Evolutionary conservation across 106 monocot species (phyloP).

Genomic region (Gastrodia elata): DNA sequence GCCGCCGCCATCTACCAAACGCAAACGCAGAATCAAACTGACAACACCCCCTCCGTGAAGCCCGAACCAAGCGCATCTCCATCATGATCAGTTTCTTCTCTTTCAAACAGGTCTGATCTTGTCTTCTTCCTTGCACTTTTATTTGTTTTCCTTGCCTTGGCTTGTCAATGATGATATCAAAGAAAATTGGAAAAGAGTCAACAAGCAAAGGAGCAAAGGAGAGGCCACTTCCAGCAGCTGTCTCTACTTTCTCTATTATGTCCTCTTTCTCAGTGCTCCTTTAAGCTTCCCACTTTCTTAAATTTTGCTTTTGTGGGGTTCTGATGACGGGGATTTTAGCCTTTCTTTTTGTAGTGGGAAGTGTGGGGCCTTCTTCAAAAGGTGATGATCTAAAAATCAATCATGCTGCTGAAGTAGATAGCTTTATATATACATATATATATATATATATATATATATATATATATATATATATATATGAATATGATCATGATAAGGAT

Average conservation of each 20-base stretch:
- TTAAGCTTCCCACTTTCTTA: slow-evolving; percentile 1
- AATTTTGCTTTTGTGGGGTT: slow-evolving; percentile 15
- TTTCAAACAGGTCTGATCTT: not conserved
- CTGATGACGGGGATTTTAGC: slow-evolving; percentile 32
- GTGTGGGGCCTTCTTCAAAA: too few relatives aligned
- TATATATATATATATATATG: too few relatives aligned
- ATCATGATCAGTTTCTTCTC: slow-evolving; percentile 5
- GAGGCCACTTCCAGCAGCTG: slow-evolving; percentile 19
- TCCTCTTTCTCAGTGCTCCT: slow-evolving; percentile 1
- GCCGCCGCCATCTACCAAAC: slow-evolving; percentile 41
- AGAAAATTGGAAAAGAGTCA: too few relatives aligned
- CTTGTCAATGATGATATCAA: slow-evolving; percentile 39
- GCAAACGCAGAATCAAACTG: slow-evolving; percentile 24
- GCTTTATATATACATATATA: too few relatives aligned
- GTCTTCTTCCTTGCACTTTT: slow-evolving; percentile 15
- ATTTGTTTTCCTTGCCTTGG: slow-evolving; percentile 18
- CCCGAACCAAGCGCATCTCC: slow-evolving; percentile 42
- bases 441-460: too few relatives aligned
- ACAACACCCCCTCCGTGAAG: slow-evolving; percentile 24
- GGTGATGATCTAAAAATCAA: slow-evolving; percentile 28
- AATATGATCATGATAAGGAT: slow-evolving; percentile 17
- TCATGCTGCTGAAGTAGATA: slow-evolving; percentile 12
- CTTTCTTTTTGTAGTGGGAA: slow-evolving; percentile 30
- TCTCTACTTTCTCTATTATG: slow-evolving; percentile 8
- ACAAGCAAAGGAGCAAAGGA: slow-evolving; percentile 9